Conservation (phyloP, 1,284 basidiomycete species). For the Macrocystidia cucumis region DNA sequence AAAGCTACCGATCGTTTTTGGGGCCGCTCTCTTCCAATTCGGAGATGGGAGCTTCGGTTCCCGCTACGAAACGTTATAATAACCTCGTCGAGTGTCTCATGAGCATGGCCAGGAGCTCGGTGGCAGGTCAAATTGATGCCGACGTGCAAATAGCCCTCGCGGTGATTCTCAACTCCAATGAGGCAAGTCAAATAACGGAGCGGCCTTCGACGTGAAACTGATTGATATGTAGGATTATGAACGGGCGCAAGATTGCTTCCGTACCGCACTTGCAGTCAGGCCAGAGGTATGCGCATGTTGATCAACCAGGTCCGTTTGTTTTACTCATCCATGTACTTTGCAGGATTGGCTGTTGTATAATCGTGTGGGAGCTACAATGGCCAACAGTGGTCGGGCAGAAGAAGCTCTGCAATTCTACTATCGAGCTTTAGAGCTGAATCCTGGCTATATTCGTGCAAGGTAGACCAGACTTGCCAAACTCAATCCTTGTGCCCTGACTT, state of each 20-base stretch:
- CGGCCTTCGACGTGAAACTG: neutral
- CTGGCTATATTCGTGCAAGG: slow-evolving; percentile 90
- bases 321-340: too few relatives aligned
- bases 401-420: slow-evolving; percentile 89
- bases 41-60: slow-evolving; percentile 2
- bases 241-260: slow-evolving; percentile 94
- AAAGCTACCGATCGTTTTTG: slow-evolving; percentile 40
- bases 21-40: slow-evolving; percentile 26
- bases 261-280: slow-evolving; percentile 78
- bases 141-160: slow-evolving; percentile 96
- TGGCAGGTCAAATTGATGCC: slow-evolving; percentile 67
- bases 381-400: slow-evolving; percentile 81
- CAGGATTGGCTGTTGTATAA: slow-evolving; percentile 97
- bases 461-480: slow-evolving; percentile 18
- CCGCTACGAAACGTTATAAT: slow-evolving; percentile 36
- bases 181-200: slow-evolving; percentile 37
- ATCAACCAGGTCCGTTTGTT: slow-evolving; percentile 3
- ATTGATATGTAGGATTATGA: slow-evolving; percentile 61
- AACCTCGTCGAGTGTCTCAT: slow-evolving; percentile 58
- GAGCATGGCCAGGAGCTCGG: slow-evolving; percentile 52
- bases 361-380: slow-evolving; percentile 92
- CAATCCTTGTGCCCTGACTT: slow-evolving; percentile 7
- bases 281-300: slow-evolving; percentile 55
- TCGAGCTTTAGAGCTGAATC: slow-evolving; percentile 85
- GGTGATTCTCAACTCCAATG: slow-evolving; percentile 87